These are phyloP conservation scores for Vaccinium darrowii DNA, from an alignment of 148 eudicot genomes.

Conservation along the genomic window DNA sequence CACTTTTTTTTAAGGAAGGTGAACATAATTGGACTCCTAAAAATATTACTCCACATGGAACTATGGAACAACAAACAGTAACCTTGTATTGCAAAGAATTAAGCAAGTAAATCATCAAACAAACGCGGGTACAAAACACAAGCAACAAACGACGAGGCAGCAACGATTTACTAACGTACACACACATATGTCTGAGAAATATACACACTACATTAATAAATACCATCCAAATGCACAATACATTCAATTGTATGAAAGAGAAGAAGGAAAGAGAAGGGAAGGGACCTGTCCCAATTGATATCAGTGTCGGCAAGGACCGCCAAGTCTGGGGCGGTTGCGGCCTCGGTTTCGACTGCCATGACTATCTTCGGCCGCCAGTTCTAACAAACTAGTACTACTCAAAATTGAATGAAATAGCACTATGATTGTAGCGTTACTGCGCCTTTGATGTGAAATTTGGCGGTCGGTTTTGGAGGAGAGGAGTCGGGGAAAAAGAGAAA, in stretches of 20 bases:
- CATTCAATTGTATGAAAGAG: too few relatives aligned
- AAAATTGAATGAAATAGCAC: not conserved
- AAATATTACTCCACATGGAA: too few relatives aligned
- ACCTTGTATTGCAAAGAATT: not conserved
- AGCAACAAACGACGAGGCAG: not conserved
- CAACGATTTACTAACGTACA: not conserved
- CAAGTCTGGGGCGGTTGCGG: slow-evolving; percentile 26
- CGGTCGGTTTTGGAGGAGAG: not conserved
- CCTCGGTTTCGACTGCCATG: slow-evolving; percentile 35
- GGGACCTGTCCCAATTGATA: slow-evolving; percentile 53
- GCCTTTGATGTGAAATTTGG: not conserved
- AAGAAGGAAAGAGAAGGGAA: not conserved
- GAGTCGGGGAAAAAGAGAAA: not conserved
- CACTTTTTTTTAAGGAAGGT: too few relatives aligned
- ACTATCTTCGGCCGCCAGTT: not conserved
- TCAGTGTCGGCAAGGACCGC: slow-evolving; percentile 53
- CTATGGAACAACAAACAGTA: not conserved
- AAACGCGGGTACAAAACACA: not conserved
- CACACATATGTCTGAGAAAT: too few relatives aligned
- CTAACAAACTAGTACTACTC: not conserved
- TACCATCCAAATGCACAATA: too few relatives aligned
- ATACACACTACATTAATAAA: too few relatives aligned
- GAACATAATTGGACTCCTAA: too few relatives aligned
- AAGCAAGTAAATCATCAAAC: not conserved
- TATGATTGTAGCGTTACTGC: not conserved